Base-by-base conservation (phyloP, 2,329 filamentous ascomycete species). In the Pezizomycotina sp. region DNA sequence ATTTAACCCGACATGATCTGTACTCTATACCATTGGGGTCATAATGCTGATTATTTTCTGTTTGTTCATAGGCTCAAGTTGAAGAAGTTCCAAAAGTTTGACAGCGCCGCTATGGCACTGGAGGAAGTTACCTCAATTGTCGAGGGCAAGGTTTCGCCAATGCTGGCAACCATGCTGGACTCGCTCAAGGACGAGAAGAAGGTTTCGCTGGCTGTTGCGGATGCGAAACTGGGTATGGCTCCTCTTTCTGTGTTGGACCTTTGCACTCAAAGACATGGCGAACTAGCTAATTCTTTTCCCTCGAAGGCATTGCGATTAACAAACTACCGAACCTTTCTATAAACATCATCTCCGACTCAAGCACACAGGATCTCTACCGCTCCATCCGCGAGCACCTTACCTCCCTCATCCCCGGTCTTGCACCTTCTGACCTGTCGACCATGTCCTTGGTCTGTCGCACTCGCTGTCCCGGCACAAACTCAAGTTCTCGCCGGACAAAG, bases 401-500 rank as follows among this genome's bases (percentile, higher is more conserved):
- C 39, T 82, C 84, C 34, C 70, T 98, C 42, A 86, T 98, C 50
- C 84, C 89, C 45, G 84, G 82, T 34, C 71, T 98, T 45, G 65
- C 77, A 31, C 74, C 81, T 34, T 71, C 82, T 54, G 86, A 89
- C 56, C 73, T 95, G 56, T 77, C 82, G 55, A 89, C 83, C 53
- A 95, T 95, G 79, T 77, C 81, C 15, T 98, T 42, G 89, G 89
- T 72, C 75, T 98, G 32, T 92, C 86, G 22, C 89, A 98, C 64
- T 93, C 84, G 38, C 75, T 98, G 54, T 92, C 86, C 30, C 77
- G 84, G 47, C 84, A 98, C 65, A 95, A 92, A 69, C 74, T 98
- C 55, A 93, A 93, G 67, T 98, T 98, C 63, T 92, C 82, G 6
- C 78, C 86, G 38, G 84, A 98, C 57, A 98, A 98, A 68, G 86